Base-by-base conservation (phyloP, 2,329 filamentous ascomycete species). In the Bipolaris gigantea region DNA sequence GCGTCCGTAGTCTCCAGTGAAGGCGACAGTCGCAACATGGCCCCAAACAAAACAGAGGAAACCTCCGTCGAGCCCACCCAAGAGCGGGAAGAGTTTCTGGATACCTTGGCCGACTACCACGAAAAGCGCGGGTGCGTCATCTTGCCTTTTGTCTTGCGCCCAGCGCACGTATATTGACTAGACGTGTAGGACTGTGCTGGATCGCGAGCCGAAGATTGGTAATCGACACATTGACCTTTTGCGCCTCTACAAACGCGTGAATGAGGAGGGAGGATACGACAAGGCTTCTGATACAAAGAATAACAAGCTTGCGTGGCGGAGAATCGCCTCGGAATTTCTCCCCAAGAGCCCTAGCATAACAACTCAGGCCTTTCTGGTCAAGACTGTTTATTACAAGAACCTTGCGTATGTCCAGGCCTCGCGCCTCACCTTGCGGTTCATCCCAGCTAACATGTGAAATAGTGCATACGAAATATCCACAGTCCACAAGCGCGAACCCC, bases 361-460 rank as follows among this genome's bases (percentile, higher is more conserved):
- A 6, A 90, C 90, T n/a, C 85, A 91, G 55, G 91, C 90, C 13
- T 96, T 95, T 76, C 84, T 89, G 55, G 79, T 96, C 51, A 96
- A 96, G 77, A 88, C 89, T 51, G 86, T 89, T 59, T 96, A 94
- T 77, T 95, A 95, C 79, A 92, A 91, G 74, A 91, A 93, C 66
- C 83, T 96, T 40, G 88, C 89, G 79, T 82, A 71, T 54, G 79
- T 56, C 18, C 43, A 38, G 36, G 25, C 39, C 10, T 46, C 36
- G 47, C 40, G 16, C 25, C 21, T 23, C n/a, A 25, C 42, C 13
- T n/a, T 25, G 38, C 30, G n/a, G 11, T 36, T 40, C 32, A 42
- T 56, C 45, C n/a, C 35, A 23, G 45, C 48, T 57, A 34, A 57
- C 38, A 36, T 27, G 27, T 45, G 18, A 13, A 38, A 10, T 48